A percentile compares a stretch with the other conserved stretches of the same genome.
These are phyloP conservation scores for Rhizopogon vesiculosus DNA, from an alignment of 768 basidiomycete genomes.

Conservation along the genomic window DNA sequence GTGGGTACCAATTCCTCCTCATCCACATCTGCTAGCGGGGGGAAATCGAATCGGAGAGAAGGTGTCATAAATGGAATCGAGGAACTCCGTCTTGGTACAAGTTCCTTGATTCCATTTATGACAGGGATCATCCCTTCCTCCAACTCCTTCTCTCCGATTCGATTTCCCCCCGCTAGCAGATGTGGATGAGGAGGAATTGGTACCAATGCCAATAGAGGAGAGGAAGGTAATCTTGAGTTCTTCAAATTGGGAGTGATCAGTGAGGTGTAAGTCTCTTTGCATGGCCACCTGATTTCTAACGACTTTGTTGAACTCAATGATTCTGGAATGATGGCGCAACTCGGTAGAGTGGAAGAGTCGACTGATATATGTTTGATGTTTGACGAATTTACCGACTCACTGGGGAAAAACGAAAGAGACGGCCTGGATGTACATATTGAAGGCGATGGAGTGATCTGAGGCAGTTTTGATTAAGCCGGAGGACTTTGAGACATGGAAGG, in stretches of 20 bases:
- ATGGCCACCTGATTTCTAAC: background rate
- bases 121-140: background rate
- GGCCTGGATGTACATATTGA: background rate
- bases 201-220: no score
- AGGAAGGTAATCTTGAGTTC: no score
- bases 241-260: no score
- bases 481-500: background rate
- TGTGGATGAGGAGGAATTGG: no score
- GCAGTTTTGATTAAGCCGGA: background rate
- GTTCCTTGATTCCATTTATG: slow-evolving; percentile 3
- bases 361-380: background rate
- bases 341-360: background rate
- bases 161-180: no score
- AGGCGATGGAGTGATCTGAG: background rate
- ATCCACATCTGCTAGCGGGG: background rate
- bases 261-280: no score
- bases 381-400: fast-evolving
- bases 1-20: background rate
- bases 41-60: background rate
- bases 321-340: fast-evolving
- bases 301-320: background rate
- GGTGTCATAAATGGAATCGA: slow-evolving; percentile 6
- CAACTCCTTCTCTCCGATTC: slow-evolving; percentile 1
- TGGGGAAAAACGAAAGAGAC: background rate
- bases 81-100: background rate